These are phyloP conservation scores for Erodium maritimum DNA, from an alignment of 345 rosid genomes.

Conservation along the genomic window DNA sequence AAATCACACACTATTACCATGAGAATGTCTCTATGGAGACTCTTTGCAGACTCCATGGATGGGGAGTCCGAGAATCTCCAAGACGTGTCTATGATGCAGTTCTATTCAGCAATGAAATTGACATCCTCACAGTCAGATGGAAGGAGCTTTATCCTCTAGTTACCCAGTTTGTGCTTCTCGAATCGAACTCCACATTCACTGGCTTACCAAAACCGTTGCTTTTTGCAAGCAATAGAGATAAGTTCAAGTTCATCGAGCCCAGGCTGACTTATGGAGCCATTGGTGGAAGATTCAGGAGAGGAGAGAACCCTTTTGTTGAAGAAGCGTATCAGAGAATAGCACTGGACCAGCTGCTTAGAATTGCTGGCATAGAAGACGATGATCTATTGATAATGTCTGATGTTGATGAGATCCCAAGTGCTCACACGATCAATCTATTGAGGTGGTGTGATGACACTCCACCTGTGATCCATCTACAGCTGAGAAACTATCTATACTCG, in stretches of 20 bases:
- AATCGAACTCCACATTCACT: slow-evolving; percentile 26
- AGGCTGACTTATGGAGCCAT: slow-evolving; percentile 18
- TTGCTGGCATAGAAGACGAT: slow-evolving; percentile 24
- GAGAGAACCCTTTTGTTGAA: slow-evolving; percentile 25
- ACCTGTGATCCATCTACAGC: slow-evolving; percentile 16
- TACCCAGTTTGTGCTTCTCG: slow-evolving; percentile 22
- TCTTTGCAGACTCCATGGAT: slow-evolving; percentile 26
- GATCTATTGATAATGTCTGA: slow-evolving; percentile 29
- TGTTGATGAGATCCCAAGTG: slow-evolving; percentile 29
- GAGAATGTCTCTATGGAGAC: slow-evolving; percentile 24
- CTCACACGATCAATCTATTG: slow-evolving; percentile 23
- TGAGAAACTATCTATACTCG: slow-evolving; percentile 24
- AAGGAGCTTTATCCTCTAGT: slow-evolving; percentile 22
- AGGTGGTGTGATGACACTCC: slow-evolving; percentile 30
- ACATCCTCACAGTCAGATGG: slow-evolving; percentile 22
- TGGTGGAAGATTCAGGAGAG: slow-evolving; percentile 20
- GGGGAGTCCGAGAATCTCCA: slow-evolving; percentile 20
- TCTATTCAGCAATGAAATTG: slow-evolving; percentile 24
- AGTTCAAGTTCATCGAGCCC: slow-evolving; percentile 22
- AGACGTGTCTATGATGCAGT: slow-evolving; percentile 25
- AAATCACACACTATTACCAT: slow-evolving; percentile 18
- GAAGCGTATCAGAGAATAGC: slow-evolving; percentile 29
- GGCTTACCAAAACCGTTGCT: slow-evolving; percentile 15
- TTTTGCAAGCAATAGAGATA: slow-evolving; percentile 13
- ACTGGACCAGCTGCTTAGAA: slow-evolving; percentile 18